Evolutionary conservation across 2,329 filamentous ascomycete species (phyloP).

Genomic region (Talaromyces sp.): DNA sequence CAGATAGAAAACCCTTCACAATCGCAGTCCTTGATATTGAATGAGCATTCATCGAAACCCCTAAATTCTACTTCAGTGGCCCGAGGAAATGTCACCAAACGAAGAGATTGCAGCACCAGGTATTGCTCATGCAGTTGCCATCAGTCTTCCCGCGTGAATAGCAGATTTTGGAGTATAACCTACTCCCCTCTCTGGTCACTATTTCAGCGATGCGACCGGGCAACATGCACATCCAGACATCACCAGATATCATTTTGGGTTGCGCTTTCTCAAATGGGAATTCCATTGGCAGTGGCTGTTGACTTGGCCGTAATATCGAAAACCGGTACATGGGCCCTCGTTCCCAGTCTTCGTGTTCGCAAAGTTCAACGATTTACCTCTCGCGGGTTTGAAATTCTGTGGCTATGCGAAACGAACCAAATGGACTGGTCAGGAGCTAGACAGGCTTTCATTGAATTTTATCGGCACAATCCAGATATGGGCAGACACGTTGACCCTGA

Average conservation of each 20-base stretch:
- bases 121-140: not conserved
- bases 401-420: not conserved
- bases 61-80: not conserved
- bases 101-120: not conserved
- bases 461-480: not conserved
- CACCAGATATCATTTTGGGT: not conserved
- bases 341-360: not conserved
- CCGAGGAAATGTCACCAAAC: not conserved
- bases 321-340: not conserved
- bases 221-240: not conserved
- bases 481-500: not conserved
- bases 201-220: not conserved
- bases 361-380: not conserved
- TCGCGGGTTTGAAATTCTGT: not conserved
- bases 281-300: not conserved
- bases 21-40: not conserved
- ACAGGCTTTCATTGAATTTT: not conserved
- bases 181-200: not conserved
- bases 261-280: not conserved
- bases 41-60: not conserved
- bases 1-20: not conserved
- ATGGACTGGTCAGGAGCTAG: not conserved
- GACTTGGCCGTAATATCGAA: not conserved
- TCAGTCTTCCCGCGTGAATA: not conserved
- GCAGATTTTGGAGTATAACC: not conserved